Conservation (phyloP, 495 filamentous ascomycete species). For the Penicillium ochrochloron region DNA sequence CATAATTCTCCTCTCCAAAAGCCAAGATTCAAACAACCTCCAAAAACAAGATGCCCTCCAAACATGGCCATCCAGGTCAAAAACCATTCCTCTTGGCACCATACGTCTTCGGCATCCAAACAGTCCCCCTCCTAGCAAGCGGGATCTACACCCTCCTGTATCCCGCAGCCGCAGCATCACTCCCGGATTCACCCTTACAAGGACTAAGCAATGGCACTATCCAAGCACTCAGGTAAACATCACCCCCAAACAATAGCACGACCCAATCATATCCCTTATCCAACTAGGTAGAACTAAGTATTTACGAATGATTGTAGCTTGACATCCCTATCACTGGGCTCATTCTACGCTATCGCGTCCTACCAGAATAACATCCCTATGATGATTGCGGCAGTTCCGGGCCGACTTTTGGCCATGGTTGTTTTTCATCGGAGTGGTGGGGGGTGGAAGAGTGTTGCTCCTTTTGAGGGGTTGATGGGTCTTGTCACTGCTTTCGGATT, state of each 20-base stretch:
- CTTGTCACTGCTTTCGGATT: conserved; percentile 24
- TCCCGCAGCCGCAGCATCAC: conserved; percentile 17
- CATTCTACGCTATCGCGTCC: conserved; percentile 28
- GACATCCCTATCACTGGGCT: conserved; percentile 27
- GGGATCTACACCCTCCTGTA: conserved; percentile 28
- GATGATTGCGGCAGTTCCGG: conserved; percentile 30
- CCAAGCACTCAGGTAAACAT: conserved; percentile 32
- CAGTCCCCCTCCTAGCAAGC: conserved; percentile 26
- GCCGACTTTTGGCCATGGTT: conserved; percentile 25
- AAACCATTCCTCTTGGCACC: conserved; percentile 15
- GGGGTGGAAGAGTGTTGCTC: conserved; percentile 30
- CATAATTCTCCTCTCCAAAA: neutral
- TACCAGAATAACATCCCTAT: conserved; percentile 35
- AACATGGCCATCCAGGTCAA: neutral
- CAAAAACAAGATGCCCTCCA: neutral
- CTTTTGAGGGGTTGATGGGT: conserved; percentile 32
- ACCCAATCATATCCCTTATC: too few species aligned
- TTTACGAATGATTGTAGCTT: conserved; percentile 14
- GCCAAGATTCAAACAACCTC: neutral
- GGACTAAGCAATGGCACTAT: conserved; percentile 26
- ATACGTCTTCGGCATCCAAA: conserved; percentile 32
- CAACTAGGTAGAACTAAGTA: too few species aligned
- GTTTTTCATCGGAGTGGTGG: conserved; percentile 27
- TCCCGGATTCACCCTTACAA: conserved; percentile 22
- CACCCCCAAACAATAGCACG: too few species aligned